Base-by-base conservation (phyloP, 2,329 filamentous ascomycete species). In the Lizonia empirigonia region DNA sequence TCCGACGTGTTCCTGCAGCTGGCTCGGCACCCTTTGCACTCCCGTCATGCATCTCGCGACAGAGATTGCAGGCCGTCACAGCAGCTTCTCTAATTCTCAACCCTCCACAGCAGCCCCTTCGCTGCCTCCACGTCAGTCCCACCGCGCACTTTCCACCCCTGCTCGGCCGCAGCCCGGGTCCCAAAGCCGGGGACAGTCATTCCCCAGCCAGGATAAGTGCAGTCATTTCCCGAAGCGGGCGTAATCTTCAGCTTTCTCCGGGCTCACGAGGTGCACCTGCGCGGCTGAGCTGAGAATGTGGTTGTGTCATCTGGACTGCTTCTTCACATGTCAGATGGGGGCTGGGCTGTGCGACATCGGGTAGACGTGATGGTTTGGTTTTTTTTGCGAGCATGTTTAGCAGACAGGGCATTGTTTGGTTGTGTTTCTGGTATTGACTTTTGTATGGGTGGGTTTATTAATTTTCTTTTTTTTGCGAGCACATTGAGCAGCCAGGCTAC, bases 231-330 rank as follows among this genome's bases (percentile, higher is more conserved):
- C 53, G 53, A 52, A 47, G n/a, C 30, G 38, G 40, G 32, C 39
- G 40, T 22, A 42, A 42, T 37, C 19, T 27, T 49, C 40, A 45
- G 35, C 27, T 50, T 34, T 26, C 9, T 47, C 22, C 32, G 23
- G n/a, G 45, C 46, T 20, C 58, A 63, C 58, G 60, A 55, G 62
- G 50, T 39, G 20, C 51, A 48, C 38, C 33, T 55, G 56, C 62
- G 57, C 27, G 9, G 33, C 38, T 35, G 35, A 48, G 50, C 41
- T 50, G 44, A 37, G 39, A 13, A 39, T 20, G 16, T 44, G 18
- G 29, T 33, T 18, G 36, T 36, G 48, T 38, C 45, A 53, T 40
- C 48, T 37, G 35, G 34, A 16, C 26, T 35, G 36, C 37, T 46
- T 54, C 12, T 54, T 57, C 15, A 53, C 50, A 49, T 53, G 50